A percentile compares a stretch with the other conserved stretches of the same genome.
Evolutionary conservation across 2,329 filamentous ascomycete genomes (phyloP).

Genomic region (Myriosclerotinia duriaeana): DNA sequence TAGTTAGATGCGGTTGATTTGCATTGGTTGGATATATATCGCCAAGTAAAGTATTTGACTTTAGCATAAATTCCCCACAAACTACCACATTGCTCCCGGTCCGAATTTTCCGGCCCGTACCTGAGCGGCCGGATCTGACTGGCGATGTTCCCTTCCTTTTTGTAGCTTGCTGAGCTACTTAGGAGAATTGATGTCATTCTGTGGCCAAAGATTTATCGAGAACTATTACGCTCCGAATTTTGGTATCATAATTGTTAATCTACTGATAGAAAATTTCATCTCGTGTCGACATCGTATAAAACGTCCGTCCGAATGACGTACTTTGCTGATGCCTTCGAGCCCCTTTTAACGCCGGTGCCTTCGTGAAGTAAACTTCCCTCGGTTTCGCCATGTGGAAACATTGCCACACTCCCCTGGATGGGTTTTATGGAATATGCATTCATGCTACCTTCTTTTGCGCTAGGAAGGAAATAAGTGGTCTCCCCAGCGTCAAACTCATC

Average conservation of each 20-base stretch:
- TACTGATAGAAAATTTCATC: neutral
- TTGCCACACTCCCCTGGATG: constrained; percentile 65
- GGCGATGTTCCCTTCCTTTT: neutral
- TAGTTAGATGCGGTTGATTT: constrained; percentile 1
- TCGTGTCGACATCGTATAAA: constrained; percentile 59
- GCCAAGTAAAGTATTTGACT: constrained; percentile 17
- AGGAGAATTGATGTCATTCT: neutral
- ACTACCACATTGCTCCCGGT: constrained; percentile 12
- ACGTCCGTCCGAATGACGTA: constrained; percentile 73
- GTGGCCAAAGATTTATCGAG: neutral
- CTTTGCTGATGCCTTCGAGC: constrained; percentile 55
- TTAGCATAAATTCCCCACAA: constrained; percentile 23
- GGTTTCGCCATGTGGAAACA: constrained; percentile 70
- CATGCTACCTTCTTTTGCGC: constrained; percentile 60
- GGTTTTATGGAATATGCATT: constrained; percentile 69
- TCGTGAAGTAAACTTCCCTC: constrained; percentile 66
- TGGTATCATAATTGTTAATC: constrained; percentile 4
- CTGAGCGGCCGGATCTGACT: neutral
- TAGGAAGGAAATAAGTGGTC: constrained; percentile 69
- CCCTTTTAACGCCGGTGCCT: constrained; percentile 67
- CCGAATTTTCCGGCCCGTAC: constrained; percentile 12
- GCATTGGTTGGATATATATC: neutral
- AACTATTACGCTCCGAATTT: neutral
- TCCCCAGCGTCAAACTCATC: constrained; percentile 72
- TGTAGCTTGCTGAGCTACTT: neutral